phyloP scores from a whole-genome alignment of 139 green algal genomes.

The Astrephomene gubernaculifera region DNA sequence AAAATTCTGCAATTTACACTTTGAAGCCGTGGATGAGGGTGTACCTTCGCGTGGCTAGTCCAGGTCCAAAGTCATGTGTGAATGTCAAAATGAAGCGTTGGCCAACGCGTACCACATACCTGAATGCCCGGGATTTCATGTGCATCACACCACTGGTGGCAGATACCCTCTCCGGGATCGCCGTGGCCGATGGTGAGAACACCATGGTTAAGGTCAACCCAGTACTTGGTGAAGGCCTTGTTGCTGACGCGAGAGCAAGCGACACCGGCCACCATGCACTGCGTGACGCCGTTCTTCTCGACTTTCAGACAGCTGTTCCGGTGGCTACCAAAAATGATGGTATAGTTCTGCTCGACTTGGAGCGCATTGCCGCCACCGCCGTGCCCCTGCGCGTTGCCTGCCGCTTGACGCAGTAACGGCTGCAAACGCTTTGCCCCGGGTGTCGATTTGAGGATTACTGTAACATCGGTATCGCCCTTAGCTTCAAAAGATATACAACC shows the following conservation, averaged over 20 bases:
- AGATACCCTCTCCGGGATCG: conserved; percentile 20
- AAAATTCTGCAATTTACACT: too few relatives aligned
- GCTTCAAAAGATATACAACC: conserved; percentile 38
- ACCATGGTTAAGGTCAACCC: conserved; percentile 49
- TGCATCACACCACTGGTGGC: conserved; percentile 26
- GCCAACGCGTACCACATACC: conserved; percentile 7
- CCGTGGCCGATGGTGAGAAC: conserved; percentile 41
- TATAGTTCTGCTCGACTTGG: conserved; percentile 80
- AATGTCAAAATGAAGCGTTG: too few relatives aligned
- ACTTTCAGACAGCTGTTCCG: conserved; percentile 88
- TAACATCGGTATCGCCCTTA: conserved; percentile 84
- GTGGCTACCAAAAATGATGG: conserved; percentile 89
- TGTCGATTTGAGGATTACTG: conserved; percentile 80
- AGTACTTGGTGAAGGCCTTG: conserved; percentile 51
- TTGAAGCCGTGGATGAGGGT: too few relatives aligned
- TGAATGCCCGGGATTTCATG: conserved; percentile 42
- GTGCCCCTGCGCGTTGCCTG: not conserved
- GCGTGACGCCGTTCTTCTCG: conserved; percentile 77
- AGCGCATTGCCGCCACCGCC: conserved; percentile 25
- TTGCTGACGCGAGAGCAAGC: conserved; percentile 42
- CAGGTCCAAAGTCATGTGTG: too few relatives aligned
- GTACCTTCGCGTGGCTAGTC: too few relatives aligned
- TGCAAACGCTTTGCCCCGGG: conserved; percentile 81
- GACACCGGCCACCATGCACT: conserved; percentile 43
- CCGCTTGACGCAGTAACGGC: conserved; percentile 51